These are phyloP conservation scores for Starmerella kuoi DNA, from an alignment of 805 yeast genomes.

Conservation along the genomic window DNA sequence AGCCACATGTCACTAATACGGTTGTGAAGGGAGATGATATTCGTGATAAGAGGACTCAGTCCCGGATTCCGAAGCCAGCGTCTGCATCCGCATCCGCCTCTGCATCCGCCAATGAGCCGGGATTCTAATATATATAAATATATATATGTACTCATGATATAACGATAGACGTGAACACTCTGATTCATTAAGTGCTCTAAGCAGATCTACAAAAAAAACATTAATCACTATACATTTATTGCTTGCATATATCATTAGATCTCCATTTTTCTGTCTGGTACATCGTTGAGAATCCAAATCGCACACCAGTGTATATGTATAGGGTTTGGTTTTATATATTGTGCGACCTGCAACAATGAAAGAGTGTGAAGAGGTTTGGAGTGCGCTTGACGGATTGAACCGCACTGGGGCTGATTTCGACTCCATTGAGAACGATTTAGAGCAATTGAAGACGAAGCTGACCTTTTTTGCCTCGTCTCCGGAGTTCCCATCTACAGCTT, in stretches of 20 bases:
- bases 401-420: no score
- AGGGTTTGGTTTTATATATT: no score
- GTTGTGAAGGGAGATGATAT: conserved; percentile 42
- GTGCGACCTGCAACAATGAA: no score
- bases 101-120: background rate
- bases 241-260: no score
- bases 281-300: no score
- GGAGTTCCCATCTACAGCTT: no score
- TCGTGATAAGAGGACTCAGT: conserved; percentile 20
- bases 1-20: conserved; percentile 60
- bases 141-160: conserved; percentile 1
- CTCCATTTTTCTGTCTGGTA: no score
- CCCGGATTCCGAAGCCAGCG: conserved; percentile 5
- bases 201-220: no score
- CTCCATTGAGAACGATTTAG: background rate
- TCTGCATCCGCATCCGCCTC: conserved; percentile 5
- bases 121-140: background rate
- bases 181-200: background rate
- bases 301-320: no score
- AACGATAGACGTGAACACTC: conserved; percentile 1
- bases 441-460: background rate
- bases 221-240: no score
- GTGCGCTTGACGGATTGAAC: no score
- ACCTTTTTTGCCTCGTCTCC: background rate
- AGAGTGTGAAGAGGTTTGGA: no score